Conservation (phyloP, 306 rosid species). For the Quercus cerris region DNA sequence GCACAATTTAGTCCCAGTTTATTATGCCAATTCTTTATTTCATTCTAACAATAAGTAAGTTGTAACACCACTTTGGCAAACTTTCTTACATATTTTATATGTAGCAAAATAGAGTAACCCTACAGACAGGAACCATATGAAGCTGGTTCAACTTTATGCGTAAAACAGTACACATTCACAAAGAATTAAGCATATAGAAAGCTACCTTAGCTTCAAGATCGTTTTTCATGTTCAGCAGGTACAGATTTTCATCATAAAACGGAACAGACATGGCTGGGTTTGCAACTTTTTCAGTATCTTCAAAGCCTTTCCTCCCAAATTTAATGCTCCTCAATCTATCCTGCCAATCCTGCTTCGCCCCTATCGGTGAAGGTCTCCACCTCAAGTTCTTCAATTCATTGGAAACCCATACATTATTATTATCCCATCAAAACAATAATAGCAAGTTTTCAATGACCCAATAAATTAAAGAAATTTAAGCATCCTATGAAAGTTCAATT, state of each 20-base stretch:
- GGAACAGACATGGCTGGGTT: slow-evolving; percentile 67
- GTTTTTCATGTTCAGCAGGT: slow-evolving; percentile 77
- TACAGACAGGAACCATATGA: neutral
- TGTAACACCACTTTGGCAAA: neutral
- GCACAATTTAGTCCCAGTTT: neutral
- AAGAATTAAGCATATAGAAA: neutral
- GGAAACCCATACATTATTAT: slow-evolving; percentile 34
- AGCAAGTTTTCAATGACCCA: too few species aligned
- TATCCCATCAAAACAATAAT: slow-evolving; percentile 17
- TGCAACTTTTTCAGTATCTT: slow-evolving; percentile 60
- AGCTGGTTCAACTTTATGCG: neutral
- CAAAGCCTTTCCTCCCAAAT: slow-evolving; percentile 67
- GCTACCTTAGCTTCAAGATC: slow-evolving; percentile 80
- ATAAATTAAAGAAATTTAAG: too few species aligned
- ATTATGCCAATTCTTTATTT: neutral
- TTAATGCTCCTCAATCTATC: slow-evolving; percentile 69
- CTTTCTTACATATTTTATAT: neutral
- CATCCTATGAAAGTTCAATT: too few species aligned
- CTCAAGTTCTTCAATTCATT: slow-evolving; percentile 48
- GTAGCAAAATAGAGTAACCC: neutral
- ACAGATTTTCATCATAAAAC: slow-evolving; percentile 82
- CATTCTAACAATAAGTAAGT: neutral
- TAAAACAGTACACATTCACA: neutral
- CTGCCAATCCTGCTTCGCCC: slow-evolving; percentile 91
- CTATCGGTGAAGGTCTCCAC: slow-evolving; percentile 73